Conservation (phyloP, 805 yeast genomes). For the Maudiozyma saulgeensis region DNA sequence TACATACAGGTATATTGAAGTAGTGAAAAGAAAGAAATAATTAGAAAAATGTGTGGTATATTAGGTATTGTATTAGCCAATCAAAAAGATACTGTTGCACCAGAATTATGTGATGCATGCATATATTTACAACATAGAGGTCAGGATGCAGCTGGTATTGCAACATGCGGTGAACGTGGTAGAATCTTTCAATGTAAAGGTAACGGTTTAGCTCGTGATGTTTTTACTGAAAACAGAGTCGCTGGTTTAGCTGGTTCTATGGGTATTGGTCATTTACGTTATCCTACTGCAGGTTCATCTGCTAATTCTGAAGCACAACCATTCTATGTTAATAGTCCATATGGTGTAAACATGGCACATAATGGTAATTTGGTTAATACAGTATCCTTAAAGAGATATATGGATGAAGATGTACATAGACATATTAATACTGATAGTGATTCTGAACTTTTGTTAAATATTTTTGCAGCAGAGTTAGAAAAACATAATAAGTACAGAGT, state of each 20-base stretch:
- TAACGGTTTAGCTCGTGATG: constrained; percentile 97
- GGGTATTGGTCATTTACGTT: constrained; percentile 92
- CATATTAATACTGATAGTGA: constrained; percentile 97
- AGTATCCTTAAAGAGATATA: constrained; percentile 58
- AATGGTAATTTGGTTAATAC: constrained; percentile 94
- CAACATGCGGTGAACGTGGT: constrained; percentile 89
- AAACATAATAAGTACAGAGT: constrained; percentile 89
- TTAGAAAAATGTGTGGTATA: constrained; percentile 77
- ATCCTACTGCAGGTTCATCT: constrained; percentile 95
- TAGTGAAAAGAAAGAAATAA: not conserved
- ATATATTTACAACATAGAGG: constrained; percentile 94
- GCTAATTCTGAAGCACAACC: constrained; percentile 98
- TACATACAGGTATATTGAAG: not conserved
- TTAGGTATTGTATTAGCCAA: constrained; percentile 80
- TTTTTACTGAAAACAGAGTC: constrained; percentile 78
- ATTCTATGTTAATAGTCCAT: constrained; percentile 93
- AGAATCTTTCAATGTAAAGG: constrained; percentile 96
- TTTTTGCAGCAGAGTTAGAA: constrained; percentile 87
- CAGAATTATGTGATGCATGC: constrained; percentile 87
- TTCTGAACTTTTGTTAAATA: constrained; percentile 79
- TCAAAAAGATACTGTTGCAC: constrained; percentile 62
- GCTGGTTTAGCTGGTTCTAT: constrained; percentile 76
- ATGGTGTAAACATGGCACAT: constrained; percentile 83
- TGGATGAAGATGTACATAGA: constrained; percentile 92
- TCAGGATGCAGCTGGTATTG: constrained; percentile 99